Base-by-base conservation (phyloP, 371 early-diverging fungal genomes). In the Mortierella sp. region DNA sequence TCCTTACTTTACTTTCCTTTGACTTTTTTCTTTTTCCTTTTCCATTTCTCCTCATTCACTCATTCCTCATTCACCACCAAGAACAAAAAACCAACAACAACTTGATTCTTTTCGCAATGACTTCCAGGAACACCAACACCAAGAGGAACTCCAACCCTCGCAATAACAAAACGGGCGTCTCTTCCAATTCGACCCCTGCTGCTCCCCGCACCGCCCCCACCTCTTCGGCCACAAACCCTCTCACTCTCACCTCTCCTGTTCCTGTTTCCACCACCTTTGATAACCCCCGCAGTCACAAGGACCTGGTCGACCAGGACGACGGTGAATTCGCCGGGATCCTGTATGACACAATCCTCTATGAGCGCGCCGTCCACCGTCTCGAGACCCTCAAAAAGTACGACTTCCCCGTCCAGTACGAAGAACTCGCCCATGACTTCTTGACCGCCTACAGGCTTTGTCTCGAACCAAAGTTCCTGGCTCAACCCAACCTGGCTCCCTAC, bases 331-430 rank as follows among this genome's bases (percentile, higher is more conserved):
- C 72, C n/a, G 83, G 83, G 6, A 32, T 32, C 56, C 77, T 83
- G 16, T 83, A 63, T 58, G 83, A 83, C 43, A 79, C 79, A 0
- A 77, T 83, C 38, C 77, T 83, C 29, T 83, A 79, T 43, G 83
- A 83, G 55, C 79, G 83, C 51, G 83, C 83, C 24, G 76, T 73
- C 70, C 38, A 83, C 35, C 83, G 83, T 16, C 63, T 83, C 46
- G 35, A 83, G 29, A 48, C 60, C 24, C 80, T 74, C 38, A 72
- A 80, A 24, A 79, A 77, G 49, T 72, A 68, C 27, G 83, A 83
- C 16, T 80, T 79, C 35, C 83, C 83, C 10, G 49, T 83, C 48
- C 72, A 68, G 29, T 83, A 83, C 43, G 75, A 77, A 24, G 77
- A 79, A 7, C 32, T 83, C 12, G 80, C 83, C 29, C 65, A 79